Percentiles rank a stretch among this genome's conserved stretches.
phyloP scores from a whole-genome alignment of 805 yeast species.

The Clavispora vitiphila region DNA sequence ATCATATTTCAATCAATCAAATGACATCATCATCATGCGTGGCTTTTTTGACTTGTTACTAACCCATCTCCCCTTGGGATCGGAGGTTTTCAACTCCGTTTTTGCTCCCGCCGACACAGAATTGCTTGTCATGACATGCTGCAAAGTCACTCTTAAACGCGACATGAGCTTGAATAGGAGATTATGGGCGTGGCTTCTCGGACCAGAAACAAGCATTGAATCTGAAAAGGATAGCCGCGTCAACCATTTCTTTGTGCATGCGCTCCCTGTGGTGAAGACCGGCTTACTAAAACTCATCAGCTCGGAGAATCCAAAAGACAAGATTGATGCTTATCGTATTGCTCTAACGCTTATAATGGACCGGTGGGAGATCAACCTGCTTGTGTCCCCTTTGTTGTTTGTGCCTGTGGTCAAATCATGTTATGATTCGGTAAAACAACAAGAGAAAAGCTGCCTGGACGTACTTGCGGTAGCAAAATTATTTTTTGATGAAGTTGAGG shows the following conservation, averaged over 20 bases:
- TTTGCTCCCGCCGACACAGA: constrained; percentile 51
- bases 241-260: constrained; percentile 58
- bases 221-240: constrained; percentile 21
- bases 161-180: constrained; percentile 96
- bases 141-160: constrained; percentile 64
- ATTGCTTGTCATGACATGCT: constrained; percentile 55
- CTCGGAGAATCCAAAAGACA: constrained; percentile 19
- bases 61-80: constrained; percentile 59
- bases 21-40: constrained; percentile 68
- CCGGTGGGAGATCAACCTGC: constrained; percentile 88
- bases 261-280: constrained; percentile 41
- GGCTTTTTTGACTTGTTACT: constrained; percentile 83
- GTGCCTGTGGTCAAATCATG: constrained; percentile 57
- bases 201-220: constrained; percentile 41
- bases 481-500: constrained; percentile 84
- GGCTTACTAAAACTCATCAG: constrained; percentile 51
- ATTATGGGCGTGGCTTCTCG: constrained; percentile 88
- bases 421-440: constrained; percentile 11
- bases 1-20: constrained; percentile 28
- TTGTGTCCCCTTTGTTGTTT: constrained; percentile 65
- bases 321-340: constrained; percentile 55
- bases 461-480: constrained; percentile 55
- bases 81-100: constrained; percentile 48
- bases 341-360: constrained; percentile 71
- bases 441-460: constrained; percentile 19